phyloP scores from a whole-genome alignment of 1,139 yeast genomes.

The Kurtzmaniella natalensis region DNA sequence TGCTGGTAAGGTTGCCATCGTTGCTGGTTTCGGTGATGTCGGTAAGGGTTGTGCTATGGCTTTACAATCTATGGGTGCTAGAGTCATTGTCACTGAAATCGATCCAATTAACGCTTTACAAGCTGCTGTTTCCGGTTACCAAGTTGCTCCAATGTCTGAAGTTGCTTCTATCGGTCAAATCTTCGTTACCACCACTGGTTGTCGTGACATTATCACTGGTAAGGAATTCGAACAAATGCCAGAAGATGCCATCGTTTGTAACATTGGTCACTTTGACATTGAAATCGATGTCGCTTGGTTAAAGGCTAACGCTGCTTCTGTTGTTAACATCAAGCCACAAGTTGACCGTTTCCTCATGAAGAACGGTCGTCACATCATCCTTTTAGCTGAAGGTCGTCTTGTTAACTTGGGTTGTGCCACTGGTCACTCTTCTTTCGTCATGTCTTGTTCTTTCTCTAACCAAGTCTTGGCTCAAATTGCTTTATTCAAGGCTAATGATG shows the following conservation, averaged over 20 bases:
- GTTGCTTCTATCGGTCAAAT: slow-evolving; percentile 94
- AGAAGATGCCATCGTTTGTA: slow-evolving; percentile 99
- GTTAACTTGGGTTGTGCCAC: slow-evolving; percentile 99
- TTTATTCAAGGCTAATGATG: slow-evolving; percentile 86
- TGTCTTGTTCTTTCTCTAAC: slow-evolving; percentile 99
- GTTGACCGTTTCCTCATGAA: slow-evolving; percentile 95
- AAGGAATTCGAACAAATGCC: slow-evolving; percentile 90
- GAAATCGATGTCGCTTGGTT: slow-evolving; percentile 99
- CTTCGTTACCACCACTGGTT: slow-evolving; percentile 99
- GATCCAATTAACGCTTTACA: slow-evolving; percentile 99
- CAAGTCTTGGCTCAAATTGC: slow-evolving; percentile 99
- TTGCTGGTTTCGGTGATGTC: slow-evolving; percentile 99
- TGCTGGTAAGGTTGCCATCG: slow-evolving; percentile 99
- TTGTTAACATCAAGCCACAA: slow-evolving; percentile 97
- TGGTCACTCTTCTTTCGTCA: slow-evolving; percentile 98
- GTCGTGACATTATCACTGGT: slow-evolving; percentile 96
- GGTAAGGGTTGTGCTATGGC: slow-evolving; percentile 99
- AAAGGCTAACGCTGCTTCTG: slow-evolving; percentile 84
- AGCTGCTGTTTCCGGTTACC: slow-evolving; percentile 99
- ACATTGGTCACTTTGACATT: slow-evolving; percentile 99
- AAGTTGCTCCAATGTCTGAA: slow-evolving; percentile 94
- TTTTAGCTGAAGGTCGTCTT: slow-evolving; percentile 99
- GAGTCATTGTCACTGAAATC: slow-evolving; percentile 95
- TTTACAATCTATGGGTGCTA: slow-evolving; percentile 98
- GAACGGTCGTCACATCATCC: slow-evolving; percentile 90